Conservation (phyloP, 164 flowering plant genomes). For the Stephania yunnanensis region DNA sequence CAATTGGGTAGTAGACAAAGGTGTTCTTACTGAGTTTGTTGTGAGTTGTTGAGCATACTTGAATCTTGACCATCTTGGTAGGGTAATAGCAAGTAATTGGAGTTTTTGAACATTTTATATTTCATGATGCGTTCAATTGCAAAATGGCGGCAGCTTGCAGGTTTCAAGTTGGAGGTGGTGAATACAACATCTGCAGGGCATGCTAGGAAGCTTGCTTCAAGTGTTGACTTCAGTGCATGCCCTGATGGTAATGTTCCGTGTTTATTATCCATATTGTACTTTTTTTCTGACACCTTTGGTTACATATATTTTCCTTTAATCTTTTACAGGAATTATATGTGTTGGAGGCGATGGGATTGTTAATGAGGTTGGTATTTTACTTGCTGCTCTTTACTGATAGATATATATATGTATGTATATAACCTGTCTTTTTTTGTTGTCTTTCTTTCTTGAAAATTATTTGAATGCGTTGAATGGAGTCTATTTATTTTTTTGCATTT, state of each 20-base stretch:
- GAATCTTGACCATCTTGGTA: background rate
- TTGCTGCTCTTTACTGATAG: background rate
- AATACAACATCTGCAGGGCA: constrained; percentile 92
- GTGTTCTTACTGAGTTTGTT: background rate
- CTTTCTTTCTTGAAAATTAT: background rate
- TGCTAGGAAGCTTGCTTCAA: constrained; percentile 78
- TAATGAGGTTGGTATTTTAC: constrained; percentile 70
- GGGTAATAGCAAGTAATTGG: background rate
- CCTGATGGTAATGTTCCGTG: constrained; percentile 70
- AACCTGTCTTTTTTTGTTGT: background rate
- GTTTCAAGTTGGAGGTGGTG: constrained; percentile 83
- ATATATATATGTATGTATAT: background rate
- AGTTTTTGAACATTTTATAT: background rate
- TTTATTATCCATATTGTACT: background rate
- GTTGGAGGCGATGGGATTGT: constrained; percentile 99
- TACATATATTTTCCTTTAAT: background rate
- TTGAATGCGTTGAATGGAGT: background rate
- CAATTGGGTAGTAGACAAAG: background rate
- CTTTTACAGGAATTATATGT: constrained; percentile 80
- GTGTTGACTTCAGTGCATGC: constrained; percentile 83
- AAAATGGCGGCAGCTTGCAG: constrained; percentile 81
- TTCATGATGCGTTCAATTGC: constrained; percentile 10
- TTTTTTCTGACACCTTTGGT: background rate
- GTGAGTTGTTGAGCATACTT: constrained; percentile 1
- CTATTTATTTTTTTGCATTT: no score